Percentiles rank a stretch among this genome's conserved stretches.
These are phyloP conservation scores for Boletus reticuloceps DNA, from an alignment of 768 basidiomycete genomes.

Conservation along the genomic window DNA sequence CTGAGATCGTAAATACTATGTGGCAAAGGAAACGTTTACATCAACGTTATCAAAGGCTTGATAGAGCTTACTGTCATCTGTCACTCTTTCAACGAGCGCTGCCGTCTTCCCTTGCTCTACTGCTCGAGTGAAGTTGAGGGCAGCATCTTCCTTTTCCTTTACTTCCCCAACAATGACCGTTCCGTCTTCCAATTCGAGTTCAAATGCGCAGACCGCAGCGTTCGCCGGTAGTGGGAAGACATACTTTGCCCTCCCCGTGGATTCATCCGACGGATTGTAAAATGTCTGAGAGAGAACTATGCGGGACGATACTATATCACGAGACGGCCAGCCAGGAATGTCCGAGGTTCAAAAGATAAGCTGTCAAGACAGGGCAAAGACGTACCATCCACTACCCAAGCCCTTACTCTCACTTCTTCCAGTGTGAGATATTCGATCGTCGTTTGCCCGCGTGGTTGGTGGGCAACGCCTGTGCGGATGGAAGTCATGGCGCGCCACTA, in stretches of 20 bases:
- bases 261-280: conserved; percentile 34
- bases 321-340: not conserved
- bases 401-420: conserved; percentile 40
- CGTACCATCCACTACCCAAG: conserved; percentile 44
- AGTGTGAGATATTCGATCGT: conserved; percentile 36
- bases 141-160: conserved; percentile 48
- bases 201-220: conserved; percentile 55
- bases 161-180: conserved; percentile 42
- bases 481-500: conserved; percentile 12
- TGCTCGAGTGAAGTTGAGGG: conserved; percentile 40
- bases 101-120: conserved; percentile 38
- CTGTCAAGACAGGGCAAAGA: not conserved
- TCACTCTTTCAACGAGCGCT: conserved; percentile 47
- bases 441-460: conserved; percentile 25
- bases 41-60: not conserved
- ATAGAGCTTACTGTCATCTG: conserved; percentile 48
- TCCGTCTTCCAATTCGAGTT: conserved; percentile 45
- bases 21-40: not conserved
- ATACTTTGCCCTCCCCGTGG: conserved; percentile 49
- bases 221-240: conserved; percentile 55
- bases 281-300: conserved; percentile 42
- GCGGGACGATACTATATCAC: conserved; percentile 40
- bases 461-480: conserved; percentile 27
- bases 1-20: conserved; percentile 56
- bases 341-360: not conserved